Conservation (phyloP, 805 yeast genomes). For the Priceomyces medius region DNA sequence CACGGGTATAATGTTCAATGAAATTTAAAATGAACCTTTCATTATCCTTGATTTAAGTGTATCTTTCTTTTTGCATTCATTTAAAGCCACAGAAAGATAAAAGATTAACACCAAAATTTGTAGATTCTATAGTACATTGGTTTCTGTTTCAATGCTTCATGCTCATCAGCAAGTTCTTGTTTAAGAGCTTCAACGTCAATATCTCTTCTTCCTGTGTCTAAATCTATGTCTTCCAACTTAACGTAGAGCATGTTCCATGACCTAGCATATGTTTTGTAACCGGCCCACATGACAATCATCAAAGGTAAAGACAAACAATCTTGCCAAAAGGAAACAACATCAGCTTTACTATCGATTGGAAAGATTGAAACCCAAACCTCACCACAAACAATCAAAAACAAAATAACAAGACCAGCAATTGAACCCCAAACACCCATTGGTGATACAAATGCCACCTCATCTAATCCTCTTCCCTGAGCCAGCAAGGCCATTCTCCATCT, state of each 20-base stretch:
- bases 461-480: conserved; percentile 30
- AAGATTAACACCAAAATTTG: conserved; percentile 29
- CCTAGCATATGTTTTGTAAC: conserved; percentile 37
- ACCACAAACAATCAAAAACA: conserved; percentile 33
- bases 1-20: too few relatives aligned
- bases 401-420: conserved; percentile 27
- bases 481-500: conserved; percentile 41
- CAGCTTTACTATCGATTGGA: conserved; percentile 31
- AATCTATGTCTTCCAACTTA: conserved; percentile 36
- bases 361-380: conserved; percentile 41
- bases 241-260: conserved; percentile 30
- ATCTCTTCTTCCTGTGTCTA: conserved; percentile 45
- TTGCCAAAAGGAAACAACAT: conserved; percentile 46
- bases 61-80: too few relatives aligned
- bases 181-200: conserved; percentile 37
- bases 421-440: conserved; percentile 40
- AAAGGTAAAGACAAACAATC: conserved; percentile 50
- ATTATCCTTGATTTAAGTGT: too few relatives aligned
- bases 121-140: conserved; percentile 30
- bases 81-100: too few relatives aligned
- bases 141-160: conserved; percentile 20
- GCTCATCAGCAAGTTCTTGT: conserved; percentile 42
- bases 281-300: conserved; percentile 43
- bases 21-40: too few relatives aligned
- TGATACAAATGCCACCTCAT: conserved; percentile 35